phyloP scores from a whole-genome alignment of 345 rosid genomes.

The Abelmoschus esculentus region DNA sequence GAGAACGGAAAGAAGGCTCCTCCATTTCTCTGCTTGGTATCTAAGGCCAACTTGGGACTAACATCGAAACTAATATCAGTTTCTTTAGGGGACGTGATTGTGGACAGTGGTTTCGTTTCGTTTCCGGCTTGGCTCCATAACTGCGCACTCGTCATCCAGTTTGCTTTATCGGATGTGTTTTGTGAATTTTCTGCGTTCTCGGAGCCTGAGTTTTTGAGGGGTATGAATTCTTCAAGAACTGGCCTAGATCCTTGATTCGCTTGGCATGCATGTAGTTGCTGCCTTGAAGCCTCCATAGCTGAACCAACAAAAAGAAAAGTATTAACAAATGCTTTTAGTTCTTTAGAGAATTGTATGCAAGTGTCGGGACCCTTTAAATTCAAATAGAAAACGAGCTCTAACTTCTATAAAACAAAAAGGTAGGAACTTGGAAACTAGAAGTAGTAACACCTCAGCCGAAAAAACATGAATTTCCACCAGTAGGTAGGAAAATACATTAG shows the following conservation, averaged over 20 bases:
- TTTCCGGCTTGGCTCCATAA: constrained; percentile 80
- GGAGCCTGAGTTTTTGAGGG: constrained; percentile 48
- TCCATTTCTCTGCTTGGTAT: constrained; percentile 62
- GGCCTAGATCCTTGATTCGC: constrained; percentile 56
- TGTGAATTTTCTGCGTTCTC: constrained; percentile 33
- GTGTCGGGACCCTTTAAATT: constrained; percentile 18
- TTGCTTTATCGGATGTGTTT: constrained; percentile 32
- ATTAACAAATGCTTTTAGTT: not conserved
- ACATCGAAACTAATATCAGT: constrained; percentile 40
- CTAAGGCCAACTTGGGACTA: constrained; percentile 54
- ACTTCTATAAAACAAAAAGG: constrained; percentile 31
- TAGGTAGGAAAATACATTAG: not conserved
- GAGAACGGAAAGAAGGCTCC: constrained; percentile 94
- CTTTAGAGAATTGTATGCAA: constrained; percentile 14
- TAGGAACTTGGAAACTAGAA: not conserved
- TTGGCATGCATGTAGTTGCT: constrained; percentile 63
- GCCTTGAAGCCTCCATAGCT: constrained; percentile 88
- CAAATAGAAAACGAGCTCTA: constrained; percentile 27
- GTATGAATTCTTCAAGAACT: constrained; percentile 93
- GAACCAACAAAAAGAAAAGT: constrained; percentile 4
- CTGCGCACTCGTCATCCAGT: constrained; percentile 93
- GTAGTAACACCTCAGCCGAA: constrained; percentile 1
- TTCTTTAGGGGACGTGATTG: constrained; percentile 33
- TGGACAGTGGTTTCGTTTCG: constrained; percentile 33
- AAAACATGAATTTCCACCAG: constrained; percentile 22